Base-by-base conservation (phyloP, 2,329 filamentous ascomycete species). In the Botrytis pseudocinerea region DNA sequence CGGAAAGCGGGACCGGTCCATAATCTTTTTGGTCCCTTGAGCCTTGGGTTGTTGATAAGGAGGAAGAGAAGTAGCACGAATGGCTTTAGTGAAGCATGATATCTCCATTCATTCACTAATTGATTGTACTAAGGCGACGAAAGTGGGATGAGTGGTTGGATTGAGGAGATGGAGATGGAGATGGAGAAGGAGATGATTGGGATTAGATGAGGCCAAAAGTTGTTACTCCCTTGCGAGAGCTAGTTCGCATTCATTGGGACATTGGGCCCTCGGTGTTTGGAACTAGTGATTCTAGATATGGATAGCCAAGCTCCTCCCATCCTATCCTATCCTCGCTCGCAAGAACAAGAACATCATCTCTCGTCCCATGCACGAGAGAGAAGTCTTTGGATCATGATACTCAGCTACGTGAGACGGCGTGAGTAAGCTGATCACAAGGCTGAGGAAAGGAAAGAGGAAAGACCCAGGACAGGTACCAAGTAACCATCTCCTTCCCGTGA, bases 11-110 rank as follows among this genome's bases (percentile, higher is more conserved):
- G 51, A 63, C 59, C 44, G 48, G 48, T 51, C 46, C 44, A 51
- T 25, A 40, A 57, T 28, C 18, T 40, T 70, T 9, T 25, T 62
- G 32, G n/a, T n/a, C 57, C 44, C 8, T 60, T 46, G 18, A 28
- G n/a, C 18, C 12, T 60, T 66, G 48, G 62, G 46, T n/a, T 40
- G 63, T 38, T 68, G 62, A 69, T 69, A 59, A 57, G 70, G 14
- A 28, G 28, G 35, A 42, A 20, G 63, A 32, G 35, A 42, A 20
- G 63, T 40, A 32, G 35, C n/a, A 63, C 44, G 18, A 42, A 63
- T 51, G 20, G 16, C 32, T 44, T 63, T 57, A 63, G 42, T 63
- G 59, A 63, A 63, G 59, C n/a, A 63, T 65, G 25, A 14, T 38
- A 44, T 71, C 59, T 38, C 28, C 44, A 38, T 28, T 16, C 40